Percentiles rank a stretch among this genome's conserved stretches.
Evolutionary conservation across 306 rosid species (phyloP).

Genomic region (Cucumis melo): DNA sequence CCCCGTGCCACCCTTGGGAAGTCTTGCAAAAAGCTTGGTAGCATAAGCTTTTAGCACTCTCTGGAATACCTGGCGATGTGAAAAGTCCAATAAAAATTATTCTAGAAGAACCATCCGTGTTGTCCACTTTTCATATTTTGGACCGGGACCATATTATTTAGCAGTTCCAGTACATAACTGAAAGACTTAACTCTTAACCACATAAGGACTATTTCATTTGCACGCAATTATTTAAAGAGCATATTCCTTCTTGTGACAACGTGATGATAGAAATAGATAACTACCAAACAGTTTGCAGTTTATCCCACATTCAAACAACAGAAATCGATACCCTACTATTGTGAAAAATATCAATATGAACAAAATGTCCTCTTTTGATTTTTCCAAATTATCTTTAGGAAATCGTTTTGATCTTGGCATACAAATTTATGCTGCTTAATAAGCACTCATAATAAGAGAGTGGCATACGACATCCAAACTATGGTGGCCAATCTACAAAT

Average conservation of each 20-base stretch:
- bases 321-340: not conserved
- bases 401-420: not conserved
- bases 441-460: not conserved
- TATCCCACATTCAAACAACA: not conserved
- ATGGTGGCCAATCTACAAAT: not conserved
- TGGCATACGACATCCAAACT: not conserved
- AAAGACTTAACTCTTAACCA: not conserved
- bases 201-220: not conserved
- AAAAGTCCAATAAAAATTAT: conserved; percentile 8
- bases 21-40: conserved; percentile 68
- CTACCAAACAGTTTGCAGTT: not conserved
- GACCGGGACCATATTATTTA: not conserved
- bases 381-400: not conserved
- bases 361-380: not conserved
- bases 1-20: conserved; percentile 96
- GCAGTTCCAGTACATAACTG: not conserved
- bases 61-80: conserved; percentile 70
- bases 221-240: not conserved
- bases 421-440: not conserved
- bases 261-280: not conserved
- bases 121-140: not conserved
- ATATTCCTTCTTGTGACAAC: not conserved
- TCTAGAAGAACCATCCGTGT: not conserved
- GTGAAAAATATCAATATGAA: not conserved
- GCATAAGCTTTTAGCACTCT: conserved; percentile 94